Base-by-base conservation (phyloP, 2,329 filamentous ascomycete genomes). In the Beauveria brongniartii region DNA sequence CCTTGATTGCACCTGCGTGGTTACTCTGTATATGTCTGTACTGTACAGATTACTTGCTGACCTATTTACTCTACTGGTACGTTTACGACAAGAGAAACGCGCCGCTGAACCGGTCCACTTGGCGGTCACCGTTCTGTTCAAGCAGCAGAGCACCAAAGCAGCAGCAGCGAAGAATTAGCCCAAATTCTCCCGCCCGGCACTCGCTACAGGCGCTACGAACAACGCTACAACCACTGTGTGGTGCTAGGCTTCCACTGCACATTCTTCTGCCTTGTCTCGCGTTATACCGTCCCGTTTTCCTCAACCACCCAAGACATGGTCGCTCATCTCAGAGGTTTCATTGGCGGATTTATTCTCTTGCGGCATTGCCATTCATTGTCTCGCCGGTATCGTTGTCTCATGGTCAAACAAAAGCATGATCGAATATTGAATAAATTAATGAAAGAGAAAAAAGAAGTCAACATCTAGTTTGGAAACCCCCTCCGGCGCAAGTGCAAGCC, bases 1-100 rank as follows among this genome's bases (percentile, higher is more conserved):
- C 10, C 30, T 34, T 10, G 30, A 34, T 34, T 34, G 10, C 30
- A 34, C 30, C 30, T 34, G 30, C 10, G 12, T 34, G 30, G 10
- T 34, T 34, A 34, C 30, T 34, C 30, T 34, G 30, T 34, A 34
- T 14, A 10, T 12, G 10, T 34, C 10, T 34, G 30, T 34, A 5
- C 10, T 34, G 30, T 34, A 34, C 24, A 24, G 24, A 4, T 24
- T 24, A 24, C 30, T 34, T 10, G 30, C 30, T 5, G 10, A 34
- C 30, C 10, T 34, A 4, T 14, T 34, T 34, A 34, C 18, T 56
- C 37, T 18, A 9, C 28, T 9, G 28, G 28, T 28, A 30, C 41
- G 40, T 55, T 55, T 55, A 55, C 54, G 54, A 55, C 41, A 47
- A 55, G 43, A 28, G 26, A 47, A 56, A 47, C 26, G 41, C 41